A percentile compares a stretch with the other conserved stretches of the same genome.
These are phyloP conservation scores for Gossypium schwendimanii DNA, from an alignment of 441 rosid genomes.

Conservation along the genomic window DNA sequence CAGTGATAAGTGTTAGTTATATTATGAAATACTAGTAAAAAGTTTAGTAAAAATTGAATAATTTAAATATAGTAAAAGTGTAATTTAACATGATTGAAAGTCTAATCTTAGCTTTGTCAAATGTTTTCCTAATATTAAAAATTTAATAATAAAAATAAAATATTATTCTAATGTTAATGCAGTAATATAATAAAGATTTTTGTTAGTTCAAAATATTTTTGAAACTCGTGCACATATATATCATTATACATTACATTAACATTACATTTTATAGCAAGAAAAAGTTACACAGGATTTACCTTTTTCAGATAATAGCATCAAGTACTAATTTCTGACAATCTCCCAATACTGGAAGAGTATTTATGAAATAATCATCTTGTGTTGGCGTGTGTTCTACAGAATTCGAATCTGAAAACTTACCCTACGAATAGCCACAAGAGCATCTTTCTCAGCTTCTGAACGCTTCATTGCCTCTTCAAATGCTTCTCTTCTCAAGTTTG, in stretches of 20 bases:
- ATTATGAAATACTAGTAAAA: no score
- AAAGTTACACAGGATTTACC: not conserved
- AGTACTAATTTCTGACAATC: not conserved
- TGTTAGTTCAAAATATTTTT: no score
- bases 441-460: constrained; percentile 62
- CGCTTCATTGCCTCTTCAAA: constrained; percentile 53
- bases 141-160: no score
- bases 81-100: no score
- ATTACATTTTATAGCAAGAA: not conserved
- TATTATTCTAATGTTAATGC: no score
- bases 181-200: no score
- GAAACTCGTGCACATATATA: no score
- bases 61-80: no score
- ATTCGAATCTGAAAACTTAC: constrained; percentile 27
- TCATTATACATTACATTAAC: not conserved
- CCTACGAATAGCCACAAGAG: constrained; percentile 58
- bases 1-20: no score
- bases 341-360: not conserved
- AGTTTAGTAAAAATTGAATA: no score
- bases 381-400: not conserved
- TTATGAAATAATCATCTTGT: not conserved
- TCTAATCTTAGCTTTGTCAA: no score
- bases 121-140: no score
- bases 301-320: not conserved
- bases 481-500: constrained; percentile 50